Conservation (phyloP, 2,329 filamentous ascomycete species). For the Keithomyces neogunnii region DNA sequence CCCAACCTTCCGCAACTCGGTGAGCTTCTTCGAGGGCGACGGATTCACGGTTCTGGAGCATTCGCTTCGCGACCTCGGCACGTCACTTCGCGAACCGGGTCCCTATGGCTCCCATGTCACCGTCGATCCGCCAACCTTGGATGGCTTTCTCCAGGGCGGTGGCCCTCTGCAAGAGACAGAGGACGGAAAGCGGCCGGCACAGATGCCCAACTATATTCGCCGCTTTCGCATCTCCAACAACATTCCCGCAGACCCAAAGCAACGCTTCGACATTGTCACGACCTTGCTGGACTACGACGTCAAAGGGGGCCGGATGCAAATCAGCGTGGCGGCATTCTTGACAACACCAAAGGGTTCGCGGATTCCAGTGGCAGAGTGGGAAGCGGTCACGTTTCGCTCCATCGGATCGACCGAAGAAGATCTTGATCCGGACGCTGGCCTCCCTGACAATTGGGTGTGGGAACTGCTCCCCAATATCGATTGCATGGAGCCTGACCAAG, state of each 20-base stretch:
- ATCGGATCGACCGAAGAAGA: conserved; percentile 5
- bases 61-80: conserved; percentile 14
- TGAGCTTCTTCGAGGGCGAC: conserved; percentile 13
- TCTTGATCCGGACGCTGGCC: conserved; percentile 9
- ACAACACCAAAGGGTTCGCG: conserved; percentile 5
- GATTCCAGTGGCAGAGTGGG: conserved; percentile 15
- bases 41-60: conserved; percentile 14
- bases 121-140: conserved; percentile 19
- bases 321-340: conserved; percentile 18
- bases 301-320: conserved; percentile 15
- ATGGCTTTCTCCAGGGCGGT: conserved; percentile 16
- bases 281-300: conserved; percentile 14
- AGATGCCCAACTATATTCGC: conserved; percentile 21
- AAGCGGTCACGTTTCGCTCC: conserved; percentile 10
- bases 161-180: conserved; percentile 13
- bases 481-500: conserved; percentile 10
- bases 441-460: conserved; percentile 16
- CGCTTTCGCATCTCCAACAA: conserved; percentile 21
- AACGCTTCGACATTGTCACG: conserved; percentile 15
- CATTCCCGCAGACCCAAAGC: conserved; percentile 13
- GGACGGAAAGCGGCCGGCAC: conserved; percentile 14
- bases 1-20: conserved; percentile 16
- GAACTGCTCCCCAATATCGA: conserved; percentile 15
- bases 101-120: conserved; percentile 15
- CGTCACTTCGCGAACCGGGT: not conserved